Base-by-base conservation (phyloP, 2,329 filamentous ascomycete genomes). In the Penicillium sclerotigenum region DNA sequence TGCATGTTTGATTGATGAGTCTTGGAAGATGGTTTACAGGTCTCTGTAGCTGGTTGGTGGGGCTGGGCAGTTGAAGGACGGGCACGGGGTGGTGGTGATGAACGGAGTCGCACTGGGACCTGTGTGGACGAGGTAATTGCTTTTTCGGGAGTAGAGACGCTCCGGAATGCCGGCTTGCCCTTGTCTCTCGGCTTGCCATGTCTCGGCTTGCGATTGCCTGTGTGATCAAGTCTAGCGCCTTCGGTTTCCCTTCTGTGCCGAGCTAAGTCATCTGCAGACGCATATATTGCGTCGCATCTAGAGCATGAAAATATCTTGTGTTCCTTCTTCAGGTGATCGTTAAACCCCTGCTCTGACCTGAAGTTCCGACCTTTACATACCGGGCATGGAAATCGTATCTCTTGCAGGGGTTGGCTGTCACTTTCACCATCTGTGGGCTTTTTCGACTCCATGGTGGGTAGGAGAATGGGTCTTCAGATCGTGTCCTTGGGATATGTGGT, bases 171-270 rank as follows among this genome's bases (percentile, higher is more conserved):
- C 8, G 20, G 20, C 6, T 13, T 22, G 20, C 1, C 4, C 4
- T 40, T 40, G 20, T 9, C 20, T 8, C 8, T 22, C 7, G 6
- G 16, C 2, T 36, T 36, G 8, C 6, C 3, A 7, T 9, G 2
- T 24, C 4, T 40, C 38, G 1, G 20, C 1, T 16, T 41, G 20
- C 8, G 1, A 1, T 22, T 20, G 6, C 0, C 1, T 10, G 14
- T 29, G n/a, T 3, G 3, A 5, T 4, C 1, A 4, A 2, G 4
- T 0, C 9, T 45, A 1, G 4, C 5, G 14, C 31, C 18, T 9
- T 3, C 1, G 0, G 14, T 29, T 14, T 33, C 42, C 2, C 1
- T 22, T 20, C 1, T 33, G 18, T 45, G 42, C 4, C 13, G 8
- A 22, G 8, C 4, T 8, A 45, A 16, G 8, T 45, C 42, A 22